phyloP scores from a whole-genome alignment of 768 basidiomycete species.

The Boletus huronensis region DNA sequence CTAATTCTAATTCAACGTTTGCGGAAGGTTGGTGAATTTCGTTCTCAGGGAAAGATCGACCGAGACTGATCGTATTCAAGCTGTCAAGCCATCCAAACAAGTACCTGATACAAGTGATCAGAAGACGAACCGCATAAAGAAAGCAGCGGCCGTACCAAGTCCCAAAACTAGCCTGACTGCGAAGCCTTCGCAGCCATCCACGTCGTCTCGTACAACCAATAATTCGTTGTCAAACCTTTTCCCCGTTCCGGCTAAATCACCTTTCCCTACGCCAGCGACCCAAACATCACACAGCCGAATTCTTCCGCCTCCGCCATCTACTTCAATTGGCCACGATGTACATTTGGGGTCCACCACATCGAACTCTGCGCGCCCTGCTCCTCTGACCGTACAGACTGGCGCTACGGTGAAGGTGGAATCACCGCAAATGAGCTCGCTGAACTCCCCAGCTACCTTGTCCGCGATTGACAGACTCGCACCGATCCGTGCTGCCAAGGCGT shows the following conservation, averaged over 20 bases:
- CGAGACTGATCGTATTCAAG: conserved; percentile 12
- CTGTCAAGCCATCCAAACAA: conserved; percentile 9
- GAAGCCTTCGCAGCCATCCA: conserved; percentile 1
- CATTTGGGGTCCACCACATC: background rate
- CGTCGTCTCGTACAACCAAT: conserved; percentile 16
- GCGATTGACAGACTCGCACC: conserved; percentile 30
- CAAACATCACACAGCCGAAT: background rate
- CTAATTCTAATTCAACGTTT: background rate
- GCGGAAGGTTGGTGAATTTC: conserved; percentile 15
- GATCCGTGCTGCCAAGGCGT: conserved; percentile 33
- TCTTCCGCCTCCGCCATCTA: background rate
- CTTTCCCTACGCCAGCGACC: background rate
- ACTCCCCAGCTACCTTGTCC: conserved; percentile 3
- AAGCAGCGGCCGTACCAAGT: background rate
- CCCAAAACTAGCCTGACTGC: background rate
- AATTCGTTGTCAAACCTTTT: conserved; percentile 18
- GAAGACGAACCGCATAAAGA: conserved; percentile 10
- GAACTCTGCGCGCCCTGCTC: background rate
- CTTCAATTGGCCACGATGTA: background rate
- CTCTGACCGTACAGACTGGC: conserved; percentile 12
- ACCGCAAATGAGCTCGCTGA: conserved; percentile 7
- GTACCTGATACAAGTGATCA: background rate
- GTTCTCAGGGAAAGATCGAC: background rate
- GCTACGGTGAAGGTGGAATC: conserved; percentile 19
- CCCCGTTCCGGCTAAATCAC: background rate